Evolutionary conservation across 2,329 filamentous ascomycete genomes (phyloP), one percentile per base, ranked within the genome.

Genomic region (Simplicillium sp.): DNA sequence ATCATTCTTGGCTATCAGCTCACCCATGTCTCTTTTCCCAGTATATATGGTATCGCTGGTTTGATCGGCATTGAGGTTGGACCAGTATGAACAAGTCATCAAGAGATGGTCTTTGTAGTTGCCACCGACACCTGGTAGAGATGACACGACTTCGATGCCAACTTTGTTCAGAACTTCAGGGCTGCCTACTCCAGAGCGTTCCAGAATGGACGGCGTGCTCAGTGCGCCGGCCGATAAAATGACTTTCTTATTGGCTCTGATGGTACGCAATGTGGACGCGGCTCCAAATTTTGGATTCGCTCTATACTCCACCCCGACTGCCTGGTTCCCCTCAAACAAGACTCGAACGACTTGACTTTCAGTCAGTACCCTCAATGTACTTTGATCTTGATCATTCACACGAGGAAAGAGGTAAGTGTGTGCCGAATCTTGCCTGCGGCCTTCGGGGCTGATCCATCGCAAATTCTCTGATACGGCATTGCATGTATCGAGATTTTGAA

Each of bases 111-210:
- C 54, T 17, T 54, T 71, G 0, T 72, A 71, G 31, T 64, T 55
- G 34, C 61, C 50, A 3, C 73, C 73, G 46, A 77, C 73, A 0
- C 70, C 67, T 3, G 44, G 29, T 3, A 79, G 57, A 44, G 75
- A 64, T 11, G 67, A 59, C 3, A 75, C 53, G 2, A 70, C 53
- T 3, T 67, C 59, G 7, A 80, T 67, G 2, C 69, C 70, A 1
- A 58, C 61, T 12, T 48, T 46, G 20, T 54, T 44, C 12, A 67
- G 53, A 11, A 79, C 56, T 3, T 66, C 60, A 2, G 60, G 57
- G 38, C 63, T 61, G 16, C 73, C 75, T 7, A 82, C 50, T 8
- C 77, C 77, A 3, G 77, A 81, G 16, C 76, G 62, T 52, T 81
- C 74, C 1, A 81, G 65, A 5, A 81, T 61, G 1, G 58, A 55